Percentiles rank a stretch among this genome's conserved stretches.
Evolutionary conservation across 2,329 filamentous ascomycete genomes (phyloP).

Genomic region (Byssothecium circinans): DNA sequence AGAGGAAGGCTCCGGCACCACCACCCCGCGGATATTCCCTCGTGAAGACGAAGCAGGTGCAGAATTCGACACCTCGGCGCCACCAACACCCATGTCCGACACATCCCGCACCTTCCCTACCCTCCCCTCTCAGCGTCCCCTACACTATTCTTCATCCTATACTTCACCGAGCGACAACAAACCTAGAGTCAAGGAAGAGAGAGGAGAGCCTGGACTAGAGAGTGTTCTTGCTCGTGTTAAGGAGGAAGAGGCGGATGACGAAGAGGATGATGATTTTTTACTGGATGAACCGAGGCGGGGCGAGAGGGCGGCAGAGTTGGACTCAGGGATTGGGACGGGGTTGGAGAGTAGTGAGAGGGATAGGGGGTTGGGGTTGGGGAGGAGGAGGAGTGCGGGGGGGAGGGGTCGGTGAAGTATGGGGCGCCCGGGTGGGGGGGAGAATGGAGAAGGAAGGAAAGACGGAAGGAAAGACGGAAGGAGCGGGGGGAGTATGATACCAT

Average conservation of each 20-base stretch:
- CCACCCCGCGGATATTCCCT: constrained; percentile 20
- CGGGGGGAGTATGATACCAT: too few relatives aligned
- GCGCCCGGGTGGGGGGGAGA: too few relatives aligned
- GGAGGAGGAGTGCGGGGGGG: neutral
- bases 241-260: constrained; percentile 40
- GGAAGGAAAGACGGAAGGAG: too few relatives aligned
- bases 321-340: constrained; percentile 54
- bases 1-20: constrained; percentile 10
- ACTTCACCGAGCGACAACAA: constrained; percentile 16
- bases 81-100: constrained; percentile 44
- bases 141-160: constrained; percentile 43
- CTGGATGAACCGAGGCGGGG: constrained; percentile 33
- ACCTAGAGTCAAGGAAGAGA: constrained; percentile 30
- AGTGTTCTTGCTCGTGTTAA: constrained; percentile 17
- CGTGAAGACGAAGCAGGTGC: constrained; percentile 9
- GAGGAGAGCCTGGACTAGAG: constrained; percentile 11
- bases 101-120: constrained; percentile 54
- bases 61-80: constrained; percentile 10
- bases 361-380: neutral
- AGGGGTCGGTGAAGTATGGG: too few relatives aligned
- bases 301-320: constrained; percentile 23
- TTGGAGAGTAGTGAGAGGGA: constrained; percentile 43
- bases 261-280: constrained; percentile 50
- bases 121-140: constrained; percentile 46
- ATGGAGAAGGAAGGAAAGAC: too few relatives aligned